Conservation (phyloP, 345 rosid genomes). For the Corchorus olitorius region DNA sequence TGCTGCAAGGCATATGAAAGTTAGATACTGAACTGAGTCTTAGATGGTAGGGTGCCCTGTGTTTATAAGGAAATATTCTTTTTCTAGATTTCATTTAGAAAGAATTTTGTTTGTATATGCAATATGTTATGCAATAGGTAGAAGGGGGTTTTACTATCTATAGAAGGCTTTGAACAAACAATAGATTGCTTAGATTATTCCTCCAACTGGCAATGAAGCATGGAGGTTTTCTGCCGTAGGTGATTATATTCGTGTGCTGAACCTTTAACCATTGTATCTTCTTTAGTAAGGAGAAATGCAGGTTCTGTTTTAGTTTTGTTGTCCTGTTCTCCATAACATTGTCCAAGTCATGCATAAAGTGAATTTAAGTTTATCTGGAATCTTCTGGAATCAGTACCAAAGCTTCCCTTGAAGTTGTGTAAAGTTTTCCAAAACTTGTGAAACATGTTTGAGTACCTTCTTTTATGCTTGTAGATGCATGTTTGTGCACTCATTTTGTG, state of each 20-base stretch:
- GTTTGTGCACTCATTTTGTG: neutral
- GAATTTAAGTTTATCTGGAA: neutral
- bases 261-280: neutral
- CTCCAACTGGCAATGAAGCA: neutral
- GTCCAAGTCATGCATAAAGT: neutral
- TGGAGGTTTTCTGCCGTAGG: neutral
- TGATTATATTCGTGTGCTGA: neutral
- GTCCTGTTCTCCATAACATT: neutral
- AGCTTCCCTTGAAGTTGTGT: neutral
- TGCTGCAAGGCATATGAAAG: neutral
- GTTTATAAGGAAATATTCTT: neutral
- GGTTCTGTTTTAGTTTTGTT: neutral
- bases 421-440: neutral
- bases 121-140: neutral
- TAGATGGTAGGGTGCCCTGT: neutral
- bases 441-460: neutral
- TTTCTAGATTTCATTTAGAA: neutral
- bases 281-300: neutral
- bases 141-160: neutral
- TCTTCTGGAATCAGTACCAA: neutral
- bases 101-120: neutral
- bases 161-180: neutral
- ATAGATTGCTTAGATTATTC: neutral
- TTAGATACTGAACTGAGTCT: neutral
- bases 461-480: conserved; percentile 1